These are phyloP conservation scores for Anacardium occidentale DNA, from an alignment of 345 rosid genomes.

Conservation along the genomic window DNA sequence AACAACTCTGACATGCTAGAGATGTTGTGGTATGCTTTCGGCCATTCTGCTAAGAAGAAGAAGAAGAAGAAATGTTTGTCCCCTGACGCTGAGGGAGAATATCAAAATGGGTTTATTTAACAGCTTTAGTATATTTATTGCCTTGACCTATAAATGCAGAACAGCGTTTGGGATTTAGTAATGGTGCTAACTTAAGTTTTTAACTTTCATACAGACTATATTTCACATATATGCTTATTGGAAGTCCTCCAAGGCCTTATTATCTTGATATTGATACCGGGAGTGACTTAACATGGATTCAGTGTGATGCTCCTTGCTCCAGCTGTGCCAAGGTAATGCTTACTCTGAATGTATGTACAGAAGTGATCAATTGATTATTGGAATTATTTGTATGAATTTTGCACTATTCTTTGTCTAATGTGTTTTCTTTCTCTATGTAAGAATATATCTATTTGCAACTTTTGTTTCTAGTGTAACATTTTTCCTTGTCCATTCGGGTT, in stretches of 20 bases:
- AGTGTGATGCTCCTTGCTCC: slow-evolving; percentile 91
- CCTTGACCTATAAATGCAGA: not conserved
- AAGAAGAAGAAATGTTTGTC: slow-evolving; percentile 1
- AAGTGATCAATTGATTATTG: not conserved
- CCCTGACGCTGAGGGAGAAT: slow-evolving; percentile 9
- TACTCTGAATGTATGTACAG: slow-evolving; percentile 3
- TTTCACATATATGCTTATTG: slow-evolving; percentile 67
- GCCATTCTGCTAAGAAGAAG: not conserved
- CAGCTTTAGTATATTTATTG: not conserved
- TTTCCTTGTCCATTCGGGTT: not conserved
- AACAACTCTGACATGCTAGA: not conserved
- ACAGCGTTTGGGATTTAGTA: not conserved
- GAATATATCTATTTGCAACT: slow-evolving; percentile 6
- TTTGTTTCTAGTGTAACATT: not conserved
- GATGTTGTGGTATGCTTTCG: not conserved
- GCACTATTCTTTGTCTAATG: not conserved
- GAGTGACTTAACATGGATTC: slow-evolving; percentile 95
- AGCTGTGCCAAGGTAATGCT: slow-evolving; percentile 83
- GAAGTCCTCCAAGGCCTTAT: slow-evolving; percentile 62
- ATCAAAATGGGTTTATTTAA: not conserved
- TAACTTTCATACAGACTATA: slow-evolving; percentile 50
- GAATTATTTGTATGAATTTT: not conserved
- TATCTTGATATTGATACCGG: slow-evolving; percentile 92
- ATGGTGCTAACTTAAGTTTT: slow-evolving; percentile 10
- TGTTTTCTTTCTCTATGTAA: not conserved